Conservation (phyloP, 2,329 filamentous ascomycete species). For the Sclerotinia sclerotiorum region DNA sequence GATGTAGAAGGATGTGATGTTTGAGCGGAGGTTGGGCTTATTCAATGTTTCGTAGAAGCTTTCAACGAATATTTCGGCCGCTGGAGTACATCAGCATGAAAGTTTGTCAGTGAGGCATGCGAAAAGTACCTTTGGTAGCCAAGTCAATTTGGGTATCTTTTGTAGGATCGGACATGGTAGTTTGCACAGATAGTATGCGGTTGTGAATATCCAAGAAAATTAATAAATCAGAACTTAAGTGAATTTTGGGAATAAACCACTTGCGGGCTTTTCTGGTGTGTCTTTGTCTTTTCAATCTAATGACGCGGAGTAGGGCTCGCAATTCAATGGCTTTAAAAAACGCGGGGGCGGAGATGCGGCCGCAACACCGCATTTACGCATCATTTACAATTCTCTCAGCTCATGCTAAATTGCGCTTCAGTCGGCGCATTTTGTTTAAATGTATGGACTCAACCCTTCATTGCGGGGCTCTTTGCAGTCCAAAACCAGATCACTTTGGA, state of each 20-base stretch:
- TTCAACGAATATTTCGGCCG: conserved; percentile 69
- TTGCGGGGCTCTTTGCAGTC: conserved; percentile 28
- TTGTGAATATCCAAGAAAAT: neutral
- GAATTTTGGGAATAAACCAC: neutral
- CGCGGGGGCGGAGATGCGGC: conserved; percentile 14
- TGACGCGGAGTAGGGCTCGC: conserved; percentile 12
- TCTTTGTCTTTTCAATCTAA: neutral
- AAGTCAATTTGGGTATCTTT: conserved; percentile 47
- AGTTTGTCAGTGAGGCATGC: neutral
- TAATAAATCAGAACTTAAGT: neutral
- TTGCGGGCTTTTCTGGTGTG: neutral
- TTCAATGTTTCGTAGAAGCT: conserved; percentile 76
- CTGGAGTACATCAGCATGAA: conserved; percentile 45
- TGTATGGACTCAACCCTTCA: conserved; percentile 27
- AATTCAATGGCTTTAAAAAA: neutral
- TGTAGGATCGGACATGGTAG: conserved; percentile 45
- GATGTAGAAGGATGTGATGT: conserved; percentile 70
- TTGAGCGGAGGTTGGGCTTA: conserved; percentile 48
- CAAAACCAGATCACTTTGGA: conserved; percentile 21
- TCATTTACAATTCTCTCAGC: neutral
- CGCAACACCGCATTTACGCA: neutral
- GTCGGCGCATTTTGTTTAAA: conserved; percentile 7
- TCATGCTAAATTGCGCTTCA: conserved; percentile 1
- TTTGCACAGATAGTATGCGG: neutral
- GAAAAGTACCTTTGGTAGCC: conserved; percentile 39